phyloP scores from a whole-genome alignment of 257 asterid species.

The Lycium barbarum region DNA sequence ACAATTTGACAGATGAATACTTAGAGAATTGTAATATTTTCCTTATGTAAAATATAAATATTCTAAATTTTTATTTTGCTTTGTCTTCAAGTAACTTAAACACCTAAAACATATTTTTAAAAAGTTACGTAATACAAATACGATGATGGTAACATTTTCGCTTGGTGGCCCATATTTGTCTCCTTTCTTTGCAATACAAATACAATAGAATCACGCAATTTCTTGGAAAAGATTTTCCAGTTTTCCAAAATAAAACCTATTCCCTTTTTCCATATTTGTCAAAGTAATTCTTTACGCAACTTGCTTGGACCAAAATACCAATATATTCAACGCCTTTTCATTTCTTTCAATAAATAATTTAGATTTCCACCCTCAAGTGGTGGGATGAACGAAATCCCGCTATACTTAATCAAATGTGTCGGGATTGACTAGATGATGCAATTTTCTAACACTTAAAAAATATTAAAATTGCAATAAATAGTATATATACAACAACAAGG shows the following conservation, averaged over 20 bases:
- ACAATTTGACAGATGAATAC: not conserved
- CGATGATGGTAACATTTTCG: not conserved
- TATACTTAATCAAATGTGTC: not conserved
- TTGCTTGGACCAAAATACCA: conserved; percentile 16
- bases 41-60: not conserved
- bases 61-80: not conserved
- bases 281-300: not conserved
- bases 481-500: too few species aligned
- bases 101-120: not conserved
- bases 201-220: conserved; percentile 22
- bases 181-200: not conserved
- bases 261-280: not conserved
- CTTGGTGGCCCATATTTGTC: not conserved
- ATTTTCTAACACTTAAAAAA: not conserved
- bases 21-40: not conserved
- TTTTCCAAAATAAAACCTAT: not conserved
- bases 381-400: too few species aligned
- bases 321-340: not conserved
- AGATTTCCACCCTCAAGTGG: not conserved
- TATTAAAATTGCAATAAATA: too few species aligned
- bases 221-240: conserved; percentile 7
- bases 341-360: not conserved
- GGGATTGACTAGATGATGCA: not conserved
- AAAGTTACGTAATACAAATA: not conserved
- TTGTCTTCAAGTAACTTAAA: not conserved